Evolutionary conservation across 2,329 filamentous ascomycete species (phyloP), one percentile per base, ranked within the genome.

Genomic region (Claviceps arundinis): DNA sequence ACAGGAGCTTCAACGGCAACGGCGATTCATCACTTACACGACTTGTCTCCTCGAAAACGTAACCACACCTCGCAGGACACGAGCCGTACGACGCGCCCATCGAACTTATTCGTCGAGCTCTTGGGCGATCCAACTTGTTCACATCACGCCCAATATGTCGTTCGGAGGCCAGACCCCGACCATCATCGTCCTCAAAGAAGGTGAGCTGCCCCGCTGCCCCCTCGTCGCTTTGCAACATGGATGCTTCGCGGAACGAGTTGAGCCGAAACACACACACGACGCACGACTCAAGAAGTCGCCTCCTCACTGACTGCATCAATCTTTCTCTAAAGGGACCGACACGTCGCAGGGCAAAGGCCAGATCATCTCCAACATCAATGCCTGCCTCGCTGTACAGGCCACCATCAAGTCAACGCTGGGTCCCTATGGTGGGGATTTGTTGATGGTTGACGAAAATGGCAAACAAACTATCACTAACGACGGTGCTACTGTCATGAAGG

Each of bases 401-500:
- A 97, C 91, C 55, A 91, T 98, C 74, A 94, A 95, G 75, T 88
- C 86, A 63, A 98, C 93, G 19, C 78, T 98, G 38, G 93, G 93
- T 42, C 93, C 93, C 37, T 98, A 97, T 72, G 93, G 93, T 67
- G 93, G 93, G 64, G 93, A 98, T 73, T 74, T 97, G 67, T 78
- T 98, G 68, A 84, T 98, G 73, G 91, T 97, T 52, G 93, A 97
- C 71, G 84, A 83, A 70, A 96, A 96, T 76, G 93, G 93, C 69
- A 84, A 74, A 70, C 89, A 96, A 74, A 98, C 93, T 52, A 97
- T 98, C 67, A 98, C 93, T 62, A 98, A 98, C 72, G 93, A 98
- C 74, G 93, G 93, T 65, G 93, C 93, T 48, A 98, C 93, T 49
- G 93, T 97, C 56, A 98, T 98, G 93, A 97, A 96, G 84, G 87